Base-by-base conservation (phyloP, 2,329 filamentous ascomycete genomes). In the Ilyonectria robusta region DNA sequence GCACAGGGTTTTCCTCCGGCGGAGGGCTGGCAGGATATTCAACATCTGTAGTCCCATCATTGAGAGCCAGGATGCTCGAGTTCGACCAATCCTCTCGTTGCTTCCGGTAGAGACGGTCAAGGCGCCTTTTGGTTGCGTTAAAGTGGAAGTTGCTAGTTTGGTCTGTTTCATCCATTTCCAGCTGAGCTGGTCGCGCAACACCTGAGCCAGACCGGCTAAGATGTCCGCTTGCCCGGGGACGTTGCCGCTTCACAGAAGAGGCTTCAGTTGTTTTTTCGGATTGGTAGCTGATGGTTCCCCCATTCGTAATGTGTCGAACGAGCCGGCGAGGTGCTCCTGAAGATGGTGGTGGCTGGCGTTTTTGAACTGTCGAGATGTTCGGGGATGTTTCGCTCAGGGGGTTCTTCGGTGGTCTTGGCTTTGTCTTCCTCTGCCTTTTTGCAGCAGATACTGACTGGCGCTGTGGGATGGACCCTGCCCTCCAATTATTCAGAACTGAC, bases 401-500 rank as follows among this genome's bases (percentile, higher is more conserved):
- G 17, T 66, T 59, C 53, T 67, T 70, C 10, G 57, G 35, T 40
- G 51, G 46, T 29, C 35, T 67, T 44, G 59, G 48, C 33, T 63
- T 68, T 15, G 53, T 56, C 42, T 40, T 56, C 35, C 59, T 72
- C 26, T 67, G 47, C 60, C 71, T 71, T 23, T 66, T 70, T 6
- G 74, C 73, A 29, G 69, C 66, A 35, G 78, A 77, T 11, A 82
- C 79, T 4, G 78, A 76, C 33, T 66, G 65, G 31, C 81, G 81
- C 51, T 84, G 86, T 33, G 80, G 79, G 17, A 89, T 88, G 19
- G 78, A 82, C 4, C 87, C 88, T n/a, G 75, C 77, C 72, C 80
- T 87, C 90, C 90, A 92, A 58, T 86, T 80, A 42, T 82, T 79
- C 23, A 92, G 78, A 10, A 87, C 81, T 8, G 83, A 82, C 10